Base-by-base conservation (phyloP, 2,329 filamentous ascomycete species). In the Colletotrichum trifolii region DNA sequence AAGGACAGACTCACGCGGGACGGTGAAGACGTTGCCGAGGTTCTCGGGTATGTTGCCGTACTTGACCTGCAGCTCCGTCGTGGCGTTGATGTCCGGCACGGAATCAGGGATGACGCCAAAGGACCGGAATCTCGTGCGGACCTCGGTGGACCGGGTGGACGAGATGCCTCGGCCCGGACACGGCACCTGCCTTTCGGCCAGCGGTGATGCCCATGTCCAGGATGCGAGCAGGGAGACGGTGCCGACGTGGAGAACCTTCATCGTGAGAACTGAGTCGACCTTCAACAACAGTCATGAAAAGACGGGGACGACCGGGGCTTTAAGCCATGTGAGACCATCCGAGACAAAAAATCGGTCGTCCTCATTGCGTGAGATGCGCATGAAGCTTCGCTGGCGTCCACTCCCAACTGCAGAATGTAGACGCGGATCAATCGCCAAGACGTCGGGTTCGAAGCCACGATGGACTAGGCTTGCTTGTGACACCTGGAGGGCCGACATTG, bases 1-100 rank as follows among this genome's bases (percentile, higher is more conserved):
- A 46, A 17, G 13, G 8, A 8, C 4, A 17, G 4, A 46, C 43
- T 4, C 15, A 46, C 43, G 43, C 15, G 25, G 15, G 8, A 15
- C 43, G 2, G 43, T 11, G 25, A 46, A 55, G 6, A 15, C 40
- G 33, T 55, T 55, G 8, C 53, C 53, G n/a, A 55, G 53, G n/a
- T 55, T 55, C n/a, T 46, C 40, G 12, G 53, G 53, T 9, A 55
- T 36, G n/a, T 55, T 55, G 7, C 53, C 42, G 33, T 55, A 55
- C 11, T 36, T 15, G 9, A 55, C 53, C 3, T 34, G 53, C 0
- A 55, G 39, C 7, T 55, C 53, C 8, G 42, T 46, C 11, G 42
- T 46, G 4, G 53, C 40, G 10, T 25, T 55, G 40, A 55, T 55
- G n/a, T 8, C 17, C 3, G 34, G n/a, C 5, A 55, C 40, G 42